Conservation (phyloP, 345 rosid species). For the Populus simonii region DNA sequence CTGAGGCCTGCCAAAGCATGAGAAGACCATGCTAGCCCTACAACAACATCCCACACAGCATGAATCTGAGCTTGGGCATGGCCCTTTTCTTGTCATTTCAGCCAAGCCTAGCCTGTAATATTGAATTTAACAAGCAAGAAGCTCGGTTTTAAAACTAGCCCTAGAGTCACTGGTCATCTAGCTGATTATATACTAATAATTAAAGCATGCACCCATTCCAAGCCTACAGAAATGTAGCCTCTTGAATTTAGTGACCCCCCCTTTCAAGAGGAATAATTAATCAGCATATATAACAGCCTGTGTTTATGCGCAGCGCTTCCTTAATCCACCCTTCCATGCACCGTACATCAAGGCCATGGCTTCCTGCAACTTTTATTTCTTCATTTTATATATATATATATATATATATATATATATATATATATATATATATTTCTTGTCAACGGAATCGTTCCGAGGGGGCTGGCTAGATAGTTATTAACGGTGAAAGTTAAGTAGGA, state of each 20-base stretch:
- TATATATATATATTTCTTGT: too few species aligned
- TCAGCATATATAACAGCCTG: not conserved
- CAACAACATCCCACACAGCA: not conserved
- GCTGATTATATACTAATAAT: not conserved
- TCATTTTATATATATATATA: too few species aligned
- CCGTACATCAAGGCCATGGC: not conserved
- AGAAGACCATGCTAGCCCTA: conserved; percentile 8
- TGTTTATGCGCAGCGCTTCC: not conserved
- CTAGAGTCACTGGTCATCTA: not conserved
- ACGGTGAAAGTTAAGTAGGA: not conserved
- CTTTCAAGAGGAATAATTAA: not conserved
- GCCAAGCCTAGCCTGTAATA: not conserved
- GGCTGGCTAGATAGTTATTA: not conserved
- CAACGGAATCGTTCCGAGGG: too few species aligned
- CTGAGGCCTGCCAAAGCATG: not conserved
- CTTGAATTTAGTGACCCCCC: not conserved
- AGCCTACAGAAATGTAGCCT: not conserved
- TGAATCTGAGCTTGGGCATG: not conserved
- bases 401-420: too few species aligned
- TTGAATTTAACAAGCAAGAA: not conserved
- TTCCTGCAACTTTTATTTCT: too few species aligned
- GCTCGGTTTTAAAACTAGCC: not conserved
- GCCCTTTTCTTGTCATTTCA: not conserved
- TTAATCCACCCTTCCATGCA: not conserved
- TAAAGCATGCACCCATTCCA: not conserved